These are phyloP conservation scores for Gossypioides kirkii DNA, from an alignment of 345 rosid species.

Conservation along the genomic window DNA sequence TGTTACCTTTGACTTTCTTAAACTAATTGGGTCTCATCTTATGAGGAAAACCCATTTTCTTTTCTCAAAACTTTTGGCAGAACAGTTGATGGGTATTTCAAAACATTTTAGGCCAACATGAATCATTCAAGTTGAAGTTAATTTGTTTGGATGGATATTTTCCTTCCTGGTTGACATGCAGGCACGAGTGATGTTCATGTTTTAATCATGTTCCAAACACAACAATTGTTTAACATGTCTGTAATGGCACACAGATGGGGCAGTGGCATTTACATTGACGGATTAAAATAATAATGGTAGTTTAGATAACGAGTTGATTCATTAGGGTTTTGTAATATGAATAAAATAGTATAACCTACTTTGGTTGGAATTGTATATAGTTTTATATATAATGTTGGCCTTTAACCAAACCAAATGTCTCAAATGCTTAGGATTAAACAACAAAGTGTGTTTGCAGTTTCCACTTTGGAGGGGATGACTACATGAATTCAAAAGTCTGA, in stretches of 20 bases:
- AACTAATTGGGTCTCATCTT: constrained; percentile 4
- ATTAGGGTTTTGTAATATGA: not conserved
- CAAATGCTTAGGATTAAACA: constrained; percentile 1
- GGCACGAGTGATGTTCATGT: constrained; percentile 16
- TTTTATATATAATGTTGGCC: constrained; percentile 21
- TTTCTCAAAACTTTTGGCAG: not conserved
- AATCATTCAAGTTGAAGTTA: not conserved
- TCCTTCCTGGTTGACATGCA: constrained; percentile 28
- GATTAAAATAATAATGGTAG: not conserved
- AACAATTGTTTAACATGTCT: no score
- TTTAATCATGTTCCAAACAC: not conserved
- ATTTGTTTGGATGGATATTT: no score
- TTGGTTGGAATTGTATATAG: constrained; percentile 17
- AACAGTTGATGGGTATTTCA: not conserved
- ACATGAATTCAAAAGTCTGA: constrained; percentile 5
- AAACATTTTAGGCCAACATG: no score
- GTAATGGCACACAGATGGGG: no score
- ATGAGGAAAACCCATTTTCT: no score
- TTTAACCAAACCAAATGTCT: constrained; percentile 44
- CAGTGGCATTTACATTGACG: not conserved
- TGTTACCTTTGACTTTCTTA: not conserved
- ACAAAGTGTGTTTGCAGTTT: constrained; percentile 7
- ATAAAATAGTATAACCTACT: not conserved
- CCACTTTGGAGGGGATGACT: constrained; percentile 16
- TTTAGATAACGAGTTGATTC: not conserved